Conservation (phyloP, 306 rosid species). For the Coriaria nepalensis region DNA sequence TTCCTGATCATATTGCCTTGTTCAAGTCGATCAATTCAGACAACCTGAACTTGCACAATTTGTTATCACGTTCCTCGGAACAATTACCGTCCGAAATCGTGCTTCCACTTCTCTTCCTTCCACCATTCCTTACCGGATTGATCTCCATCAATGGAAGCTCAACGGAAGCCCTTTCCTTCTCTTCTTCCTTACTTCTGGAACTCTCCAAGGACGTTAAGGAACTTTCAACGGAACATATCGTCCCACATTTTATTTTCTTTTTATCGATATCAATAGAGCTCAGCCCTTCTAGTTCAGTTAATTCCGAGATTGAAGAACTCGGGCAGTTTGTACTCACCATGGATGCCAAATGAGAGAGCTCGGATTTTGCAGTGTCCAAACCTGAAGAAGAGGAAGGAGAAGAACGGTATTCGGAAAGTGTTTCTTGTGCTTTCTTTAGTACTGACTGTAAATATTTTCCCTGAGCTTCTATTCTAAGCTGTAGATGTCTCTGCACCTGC, state of each 20-base stretch:
- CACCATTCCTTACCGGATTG: conserved; percentile 22
- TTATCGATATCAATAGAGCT: conserved; percentile 22
- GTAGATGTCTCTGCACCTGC: conserved; percentile 85
- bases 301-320: conserved; percentile 51
- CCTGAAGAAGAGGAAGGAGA: conserved; percentile 38
- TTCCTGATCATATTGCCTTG: conserved; percentile 26
- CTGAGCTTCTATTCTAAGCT: conserved; percentile 86
- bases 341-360: conserved; percentile 63
- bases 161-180: conserved; percentile 24
- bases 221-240: conserved; percentile 67
- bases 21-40: conserved; percentile 52
- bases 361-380: conserved; percentile 53
- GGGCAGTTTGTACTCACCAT: conserved; percentile 57
- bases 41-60: conserved; percentile 24
- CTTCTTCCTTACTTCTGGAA: conserved; percentile 38
- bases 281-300: conserved; percentile 47
- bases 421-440: conserved; percentile 64
- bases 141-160: conserved; percentile 35
- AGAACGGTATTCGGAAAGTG: conserved; percentile 52
- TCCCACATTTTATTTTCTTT: conserved; percentile 42
- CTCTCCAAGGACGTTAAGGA: conserved; percentile 75
- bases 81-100: conserved; percentile 29
- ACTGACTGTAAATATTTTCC: conserved; percentile 87
- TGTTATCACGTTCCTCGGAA: conserved; percentile 16
- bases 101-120: conserved; percentile 47